Evolutionary conservation across 129 eudicot species (phyloP), one percentile per base, ranked within the genome.

Genomic region (Apium graveolens): DNA sequence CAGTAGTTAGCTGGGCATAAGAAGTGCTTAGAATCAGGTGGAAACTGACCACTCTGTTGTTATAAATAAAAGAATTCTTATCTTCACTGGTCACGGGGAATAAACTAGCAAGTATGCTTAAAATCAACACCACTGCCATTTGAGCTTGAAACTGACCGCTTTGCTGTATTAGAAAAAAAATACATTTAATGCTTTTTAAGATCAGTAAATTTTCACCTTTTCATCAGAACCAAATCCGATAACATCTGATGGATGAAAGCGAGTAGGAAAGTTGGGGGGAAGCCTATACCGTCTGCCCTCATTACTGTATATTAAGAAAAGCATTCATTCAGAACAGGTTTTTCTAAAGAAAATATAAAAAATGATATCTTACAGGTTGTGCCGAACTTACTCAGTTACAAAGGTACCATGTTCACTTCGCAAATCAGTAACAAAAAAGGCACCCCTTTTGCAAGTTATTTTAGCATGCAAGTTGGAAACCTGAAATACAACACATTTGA

Each of bases 401-500:
- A 85, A 95, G 83, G 97, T 95, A 53, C 97, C 98, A 82, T 90
- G 86, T 81, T 95, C 91, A 76, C 97, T 95, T 74, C 88, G 89
- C 73, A 95, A 87, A 83, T 95, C 98, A 24, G 97, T 95, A 76
- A 95, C 78, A 69, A 55, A 91, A 84, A 90, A 95, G 79, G 89
- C 92, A 34, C 97, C 97, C 60, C 87, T 91, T 53, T 87, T 91
- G 94, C 86, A 88, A 75, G 89, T 90, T 85, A 95, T 95, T 69
- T 85, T 84, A 83, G 94, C 97, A 82, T 95, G 98, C 86, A 83
- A 77, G 60, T 90, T 86, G 45, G 98, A 95, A 53, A 95, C 84
- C 98, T 95, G 76, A 53, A 44, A 85, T 73, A 29, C 60, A 38
- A 71, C 45, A 75, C 31, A 66, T 38, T 77, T 65, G 46, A 77